Base-by-base conservation (phyloP, 176 grass and related monocot species). In the Leersia perrieri region DNA sequence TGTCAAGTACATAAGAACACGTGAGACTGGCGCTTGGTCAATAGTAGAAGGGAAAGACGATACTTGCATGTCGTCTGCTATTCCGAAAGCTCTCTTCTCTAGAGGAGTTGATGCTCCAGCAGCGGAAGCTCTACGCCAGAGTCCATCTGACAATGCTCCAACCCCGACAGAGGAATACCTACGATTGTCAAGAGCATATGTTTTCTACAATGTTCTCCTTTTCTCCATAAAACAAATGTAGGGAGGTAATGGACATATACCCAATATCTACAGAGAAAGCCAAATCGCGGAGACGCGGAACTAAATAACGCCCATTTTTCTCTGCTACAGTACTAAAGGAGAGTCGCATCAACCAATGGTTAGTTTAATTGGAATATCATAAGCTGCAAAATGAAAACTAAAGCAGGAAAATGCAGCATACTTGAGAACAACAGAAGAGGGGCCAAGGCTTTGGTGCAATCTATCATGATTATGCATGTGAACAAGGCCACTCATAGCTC, bases 201-300 rank as follows among this genome's bases (percentile, higher is more conserved):
- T 72, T 89, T 39, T 42, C 22, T n/a, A 40, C 53, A 31, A 63
- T 26, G 15, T 40, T 61, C 30, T 74, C 25, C 14, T 63, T 57
- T 25, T 63, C 42, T 9, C 70, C 58, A 86, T 27, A 44, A 72
- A 42, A 51, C 26, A 78, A 49, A 77, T 29, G 35, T 40, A 57
- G 39, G 22, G 66, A 75, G 44, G 42, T 33, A 74, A 51, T 72
- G 60, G 13, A 35, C 18, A 29, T 60, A 76, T 90, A 98, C 95
- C 88, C 87, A 68, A 94, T 85, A 91, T 98, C 92, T 83, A 98
- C 92, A 81, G 95, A 92, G 87, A 98, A 98, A 13, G 95, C 92
- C 68, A 98, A 82, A 86, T 98, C 95, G 22, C 86, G 88, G 40
- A 94, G 90, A 26, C 63, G 79, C 38, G 95, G 88, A 80, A 98